Evolutionary conservation across 495 filamentous ascomycete species (phyloP).

Genomic region (Aspergillus wentii): DNA sequence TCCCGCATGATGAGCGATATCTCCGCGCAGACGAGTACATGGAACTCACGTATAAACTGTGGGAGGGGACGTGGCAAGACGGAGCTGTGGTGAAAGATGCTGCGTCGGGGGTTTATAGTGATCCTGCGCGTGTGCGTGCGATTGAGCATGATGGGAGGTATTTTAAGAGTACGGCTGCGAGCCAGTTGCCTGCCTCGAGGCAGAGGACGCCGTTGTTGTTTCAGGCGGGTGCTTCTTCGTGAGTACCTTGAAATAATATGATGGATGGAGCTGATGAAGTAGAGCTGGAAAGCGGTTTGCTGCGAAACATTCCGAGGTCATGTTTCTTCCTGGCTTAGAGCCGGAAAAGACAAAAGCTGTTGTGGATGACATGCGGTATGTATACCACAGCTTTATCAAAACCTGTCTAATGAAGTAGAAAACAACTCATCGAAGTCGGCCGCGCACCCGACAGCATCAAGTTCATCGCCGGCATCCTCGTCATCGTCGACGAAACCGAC

Average conservation of each 20-base stretch:
- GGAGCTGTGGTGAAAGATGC: conserved; percentile 36
- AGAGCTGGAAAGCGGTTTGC: conserved; percentile 45
- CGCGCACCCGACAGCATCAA: conserved; percentile 6
- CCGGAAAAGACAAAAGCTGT: conserved; percentile 32
- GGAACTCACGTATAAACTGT: conserved; percentile 44
- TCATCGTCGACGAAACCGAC: conserved; percentile 27
- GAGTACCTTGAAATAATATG: neutral
- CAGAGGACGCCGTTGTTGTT: conserved; percentile 53
- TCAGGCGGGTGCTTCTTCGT: conserved; percentile 39
- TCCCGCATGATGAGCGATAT: conserved; percentile 51
- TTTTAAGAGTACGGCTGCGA: conserved; percentile 37
- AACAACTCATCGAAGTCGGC: conserved; percentile 4
- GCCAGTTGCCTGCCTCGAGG: conserved; percentile 45
- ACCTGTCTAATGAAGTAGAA: conserved; percentile 1
- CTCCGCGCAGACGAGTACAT: conserved; percentile 49
- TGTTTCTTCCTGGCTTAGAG: conserved; percentile 46
- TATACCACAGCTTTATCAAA: no score
- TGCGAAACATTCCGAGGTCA: conserved; percentile 48
- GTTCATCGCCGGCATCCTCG: conserved; percentile 6
- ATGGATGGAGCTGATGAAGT: conserved; percentile 22
- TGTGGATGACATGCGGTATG: conserved; percentile 35
- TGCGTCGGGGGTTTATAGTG: conserved; percentile 35
- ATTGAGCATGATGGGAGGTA: conserved; percentile 48
- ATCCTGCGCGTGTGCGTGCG: conserved; percentile 41
- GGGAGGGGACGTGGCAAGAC: conserved; percentile 50